Base-by-base conservation (phyloP, 2,329 filamentous ascomycete genomes). In the Trichoderma aggressivum region DNA sequence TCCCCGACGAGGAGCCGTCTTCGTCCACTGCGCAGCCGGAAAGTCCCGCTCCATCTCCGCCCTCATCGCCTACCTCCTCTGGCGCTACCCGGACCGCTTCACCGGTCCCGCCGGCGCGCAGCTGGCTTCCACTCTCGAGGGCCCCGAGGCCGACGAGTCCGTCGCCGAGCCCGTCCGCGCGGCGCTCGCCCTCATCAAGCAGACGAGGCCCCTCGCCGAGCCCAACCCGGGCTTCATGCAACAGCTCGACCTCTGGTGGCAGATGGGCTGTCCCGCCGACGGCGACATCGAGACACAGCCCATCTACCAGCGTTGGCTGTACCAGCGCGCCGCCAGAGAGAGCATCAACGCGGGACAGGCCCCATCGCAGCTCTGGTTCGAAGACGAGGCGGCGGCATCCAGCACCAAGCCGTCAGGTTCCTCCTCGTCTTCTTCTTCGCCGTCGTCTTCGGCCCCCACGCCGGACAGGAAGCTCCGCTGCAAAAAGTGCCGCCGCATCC, bases 161-260 rank as follows among this genome's bases (percentile, higher is more conserved):
- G 82, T 85, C 3, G 70, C 74, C 5, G 80, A 82, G 10, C 89
- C 92, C 26, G 86, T 89, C 5, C 72, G 77, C n/a, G 79, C 80
- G 59, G 94, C 94, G 3, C 83, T 98, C 63, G 84, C 86, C 30
- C 86, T 91, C 74, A 84, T 98, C 64, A 89, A 90, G 67, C 82
- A 91, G 78, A 88, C 87, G 56, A 89, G 95, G 50, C 89, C 92
- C 18, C 88, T 96, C 69, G 94, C 92, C 72, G 93, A 97, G 78
- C 96, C 96, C 4, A 99, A 99, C 79, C 84, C 89, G 36, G 95
- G 94, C 32, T 99, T 99, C 85, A 94, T 95, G 90, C 84, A 89
- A 64, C 96, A 99, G 81, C 86, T 99, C 6, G 86, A 91, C 75
- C 84, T 98, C 68, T 99, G 95, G 85, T 92, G 94, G 84, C 85